These are phyloP conservation scores for Rubroshorea leprosula DNA, from an alignment of 345 rosid species.

Conservation along the genomic window DNA sequence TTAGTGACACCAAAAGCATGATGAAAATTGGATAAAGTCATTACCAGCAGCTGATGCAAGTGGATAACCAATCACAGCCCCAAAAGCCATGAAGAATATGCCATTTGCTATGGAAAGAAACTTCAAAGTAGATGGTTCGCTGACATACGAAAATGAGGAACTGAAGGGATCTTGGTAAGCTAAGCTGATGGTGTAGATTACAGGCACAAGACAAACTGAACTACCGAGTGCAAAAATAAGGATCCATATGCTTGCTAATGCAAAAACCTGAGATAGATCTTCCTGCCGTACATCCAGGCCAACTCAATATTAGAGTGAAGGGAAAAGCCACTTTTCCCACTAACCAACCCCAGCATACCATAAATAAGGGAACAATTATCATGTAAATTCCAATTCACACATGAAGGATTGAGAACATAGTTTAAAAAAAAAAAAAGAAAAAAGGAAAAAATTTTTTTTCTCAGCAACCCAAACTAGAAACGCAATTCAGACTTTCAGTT, in stretches of 20 bases:
- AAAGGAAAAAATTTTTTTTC: too few species aligned
- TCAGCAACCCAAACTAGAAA: too few species aligned
- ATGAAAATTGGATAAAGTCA: background rate
- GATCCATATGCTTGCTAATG: constrained; percentile 83
- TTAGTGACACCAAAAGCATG: background rate
- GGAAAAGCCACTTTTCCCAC: constrained; percentile 7
- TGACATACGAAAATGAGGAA: constrained; percentile 31
- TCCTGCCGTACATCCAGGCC: constrained; percentile 94
- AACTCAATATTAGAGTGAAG: constrained; percentile 50
- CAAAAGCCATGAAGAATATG: constrained; percentile 56
- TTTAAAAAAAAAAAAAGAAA: too few species aligned
- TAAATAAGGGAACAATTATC: background rate
- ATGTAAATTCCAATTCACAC: background rate
- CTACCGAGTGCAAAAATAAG: constrained; percentile 68
- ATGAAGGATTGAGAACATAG: background rate
- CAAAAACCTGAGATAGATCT: constrained; percentile 80
- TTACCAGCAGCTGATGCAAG: constrained; percentile 79
- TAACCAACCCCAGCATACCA: constrained; percentile 7
- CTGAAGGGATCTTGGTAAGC: constrained; percentile 52
- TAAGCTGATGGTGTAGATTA: constrained; percentile 47
- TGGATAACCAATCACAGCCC: constrained; percentile 66
- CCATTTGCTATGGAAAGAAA: constrained; percentile 49
- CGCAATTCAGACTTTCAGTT: too few species aligned
- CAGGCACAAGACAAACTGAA: constrained; percentile 50
- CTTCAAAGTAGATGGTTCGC: constrained; percentile 40